Evolutionary conservation across 257 asterid genomes (phyloP), one percentile per base, ranked within the genome.

Genomic region (Penstemon davidsonii): DNA sequence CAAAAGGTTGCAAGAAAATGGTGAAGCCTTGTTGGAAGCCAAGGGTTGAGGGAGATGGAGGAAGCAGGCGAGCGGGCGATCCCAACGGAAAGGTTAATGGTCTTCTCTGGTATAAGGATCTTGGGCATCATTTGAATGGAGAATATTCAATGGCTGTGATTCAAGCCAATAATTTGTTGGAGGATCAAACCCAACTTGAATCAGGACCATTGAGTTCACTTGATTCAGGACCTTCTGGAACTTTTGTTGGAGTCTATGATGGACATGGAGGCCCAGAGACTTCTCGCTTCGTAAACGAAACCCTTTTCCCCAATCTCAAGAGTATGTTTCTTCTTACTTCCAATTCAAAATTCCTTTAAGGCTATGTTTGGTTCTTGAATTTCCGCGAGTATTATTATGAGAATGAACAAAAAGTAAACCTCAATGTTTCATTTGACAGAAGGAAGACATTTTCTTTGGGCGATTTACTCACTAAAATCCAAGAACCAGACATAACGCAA

Each of bases 251-350:
- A 44, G 92, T 93, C 41, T 90, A 90, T 69, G 99, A 93, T 80
- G 99, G 99, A n/a, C 99, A 93, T 75, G 99, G 99, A 50, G 99
- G 97, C 45, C 96, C 99, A 1, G 97, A 93, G 84, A 74, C 99
- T 3, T 69, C 99, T 7, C 87, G 97, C 18, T 93, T 85, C 55
- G 86, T 91, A 44, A 90, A 88, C 25, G 85, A 85, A 8, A 80
- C 53, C 70, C 72, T 93, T 47, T 93, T 91, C 80, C 70, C 65
- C 77, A 87, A 87, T 69, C 88, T 93, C 45, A 90, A 90, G 88
- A 87, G 99, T 93, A 87, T 49, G 97, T 76, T 64, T 41, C 56
- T 62, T 73, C 55, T 63, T 40, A 41, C 58, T 33, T 39, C 64
- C 69, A 47, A 38, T 41, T 64, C 53, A 6, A 5, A 67, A 46